Conservation (phyloP, 768 basidiomycete species). For the Calocera viscosa region DNA sequence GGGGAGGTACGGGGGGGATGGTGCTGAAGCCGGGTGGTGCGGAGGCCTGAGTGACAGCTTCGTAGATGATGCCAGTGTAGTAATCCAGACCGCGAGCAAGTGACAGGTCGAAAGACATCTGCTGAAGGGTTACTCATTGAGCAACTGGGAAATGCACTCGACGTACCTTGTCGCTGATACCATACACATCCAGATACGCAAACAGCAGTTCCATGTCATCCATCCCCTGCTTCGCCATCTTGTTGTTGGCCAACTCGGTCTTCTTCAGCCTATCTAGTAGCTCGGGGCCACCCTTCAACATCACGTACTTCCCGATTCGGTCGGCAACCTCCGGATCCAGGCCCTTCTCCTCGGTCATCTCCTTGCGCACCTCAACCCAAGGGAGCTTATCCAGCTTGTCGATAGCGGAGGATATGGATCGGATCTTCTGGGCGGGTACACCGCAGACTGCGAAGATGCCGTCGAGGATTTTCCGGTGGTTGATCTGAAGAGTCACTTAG, state of each 20-base stretch:
- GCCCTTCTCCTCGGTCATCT: conserved; percentile 95
- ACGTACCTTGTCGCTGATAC: conserved; percentile 59
- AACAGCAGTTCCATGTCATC: conserved; percentile 80
- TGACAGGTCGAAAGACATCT: conserved; percentile 94
- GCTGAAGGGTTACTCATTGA: not conserved
- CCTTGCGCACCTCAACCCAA: conserved; percentile 84
- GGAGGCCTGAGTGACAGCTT: conserved; percentile 85
- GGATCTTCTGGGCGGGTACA: conserved; percentile 77
- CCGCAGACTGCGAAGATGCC: conserved; percentile 96
- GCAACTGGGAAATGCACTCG: too few relatives aligned
- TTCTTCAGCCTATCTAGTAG: conserved; percentile 58
- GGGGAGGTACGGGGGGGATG: conserved; percentile 38
- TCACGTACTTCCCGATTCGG: conserved; percentile 93
- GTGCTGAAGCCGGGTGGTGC: conserved; percentile 72
- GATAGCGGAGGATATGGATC: conserved; percentile 87
- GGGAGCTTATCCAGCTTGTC: conserved; percentile 97
- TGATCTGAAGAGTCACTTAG: conserved; percentile 43
- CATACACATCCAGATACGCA: conserved; percentile 66
- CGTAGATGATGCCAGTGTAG: conserved; percentile 97
- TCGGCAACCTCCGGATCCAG: conserved; percentile 70
- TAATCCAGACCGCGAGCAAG: conserved; percentile 97
- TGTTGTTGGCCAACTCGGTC: conserved; percentile 58
- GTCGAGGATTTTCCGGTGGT: conserved; percentile 93
- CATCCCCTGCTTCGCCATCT: conserved; percentile 66
- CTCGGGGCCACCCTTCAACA: conserved; percentile 74